Evolutionary conservation across 495 filamentous ascomycete genomes (phyloP).

Genomic region (Penicillium maclennaniae): DNA sequence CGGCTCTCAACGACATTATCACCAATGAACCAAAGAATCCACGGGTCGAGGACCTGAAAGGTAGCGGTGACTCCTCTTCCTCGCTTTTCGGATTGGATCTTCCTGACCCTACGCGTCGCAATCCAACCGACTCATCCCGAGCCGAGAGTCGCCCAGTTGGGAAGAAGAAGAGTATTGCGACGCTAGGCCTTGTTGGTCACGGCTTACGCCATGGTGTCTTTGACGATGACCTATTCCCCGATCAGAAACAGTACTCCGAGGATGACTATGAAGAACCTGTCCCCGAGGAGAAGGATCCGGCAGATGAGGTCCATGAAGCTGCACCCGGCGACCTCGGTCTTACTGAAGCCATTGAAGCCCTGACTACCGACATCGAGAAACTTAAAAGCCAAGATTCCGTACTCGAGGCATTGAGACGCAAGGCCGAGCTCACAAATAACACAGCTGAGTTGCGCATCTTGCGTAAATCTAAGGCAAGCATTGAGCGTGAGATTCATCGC

Average conservation of each 20-base stretch:
- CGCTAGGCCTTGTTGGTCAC: slow-evolving; percentile 80
- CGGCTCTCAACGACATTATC: slow-evolving; percentile 91
- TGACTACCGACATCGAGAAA: slow-evolving; percentile 86
- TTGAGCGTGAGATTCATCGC: slow-evolving; percentile 85
- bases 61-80: slow-evolving; percentile 46
- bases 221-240: slow-evolving; percentile 89
- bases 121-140: slow-evolving; percentile 53
- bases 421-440: slow-evolving; percentile 96
- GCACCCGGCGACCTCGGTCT: slow-evolving; percentile 93
- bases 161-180: slow-evolving; percentile 79
- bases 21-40: slow-evolving; percentile 67
- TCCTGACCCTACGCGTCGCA: slow-evolving; percentile 47
- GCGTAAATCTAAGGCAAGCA: slow-evolving; percentile 87
- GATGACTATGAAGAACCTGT: slow-evolving; percentile 79
- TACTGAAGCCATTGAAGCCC: slow-evolving; percentile 81
- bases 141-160: slow-evolving; percentile 41
- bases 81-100: slow-evolving; percentile 42
- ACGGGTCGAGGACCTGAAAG: slow-evolving; percentile 58
- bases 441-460: slow-evolving; percentile 88
- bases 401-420: slow-evolving; percentile 83
- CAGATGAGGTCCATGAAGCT: slow-evolving; percentile 89
- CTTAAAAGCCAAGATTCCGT: slow-evolving; percentile 84
- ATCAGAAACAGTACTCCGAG: slow-evolving; percentile 80
- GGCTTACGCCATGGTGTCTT: slow-evolving; percentile 84
- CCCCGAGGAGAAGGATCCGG: slow-evolving; percentile 56